Conservation (phyloP, 176 grass and related monocot genomes). For the Otatea glauca region DNA sequence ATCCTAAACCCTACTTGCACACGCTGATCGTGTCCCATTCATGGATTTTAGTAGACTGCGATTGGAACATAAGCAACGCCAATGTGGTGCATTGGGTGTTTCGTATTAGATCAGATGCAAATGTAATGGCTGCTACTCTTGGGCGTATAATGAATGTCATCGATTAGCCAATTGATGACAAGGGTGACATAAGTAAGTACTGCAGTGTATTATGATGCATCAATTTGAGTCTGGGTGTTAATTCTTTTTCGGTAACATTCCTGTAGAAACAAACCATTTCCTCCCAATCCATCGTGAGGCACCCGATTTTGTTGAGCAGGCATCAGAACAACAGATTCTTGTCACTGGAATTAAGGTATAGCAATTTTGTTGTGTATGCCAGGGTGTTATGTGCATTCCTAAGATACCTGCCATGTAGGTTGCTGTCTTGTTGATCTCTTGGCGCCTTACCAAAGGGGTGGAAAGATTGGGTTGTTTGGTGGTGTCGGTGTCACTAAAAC, state of each 20-base stretch:
- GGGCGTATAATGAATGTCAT: constrained; percentile 93
- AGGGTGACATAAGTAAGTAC: constrained; percentile 90
- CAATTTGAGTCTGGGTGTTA: not conserved
- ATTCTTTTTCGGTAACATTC: no score
- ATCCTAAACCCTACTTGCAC: no score
- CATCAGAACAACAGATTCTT: constrained; percentile 90
- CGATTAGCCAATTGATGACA: constrained; percentile 88
- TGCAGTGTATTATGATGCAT: no score
- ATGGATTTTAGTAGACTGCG: no score
- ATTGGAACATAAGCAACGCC: no score
- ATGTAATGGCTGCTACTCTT: constrained; percentile 80
- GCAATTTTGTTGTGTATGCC: not conserved
- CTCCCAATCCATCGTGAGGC: constrained; percentile 95
- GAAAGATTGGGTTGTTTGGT: constrained; percentile 95
- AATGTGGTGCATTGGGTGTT: constrained; percentile 14
- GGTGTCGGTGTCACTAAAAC: constrained; percentile 98
- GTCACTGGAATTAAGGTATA: constrained; percentile 98
- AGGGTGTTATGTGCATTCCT: no score
- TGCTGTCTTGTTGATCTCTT: no score
- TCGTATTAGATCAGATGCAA: no score
- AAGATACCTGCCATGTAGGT: no score
- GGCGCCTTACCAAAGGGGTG: constrained; percentile 94
- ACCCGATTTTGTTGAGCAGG: constrained; percentile 91
- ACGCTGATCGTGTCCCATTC: no score
- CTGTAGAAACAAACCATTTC: constrained; percentile 70